phyloP scores from a whole-genome alignment of 148 eudicot genomes.

The Camellia lanceoleosa region DNA sequence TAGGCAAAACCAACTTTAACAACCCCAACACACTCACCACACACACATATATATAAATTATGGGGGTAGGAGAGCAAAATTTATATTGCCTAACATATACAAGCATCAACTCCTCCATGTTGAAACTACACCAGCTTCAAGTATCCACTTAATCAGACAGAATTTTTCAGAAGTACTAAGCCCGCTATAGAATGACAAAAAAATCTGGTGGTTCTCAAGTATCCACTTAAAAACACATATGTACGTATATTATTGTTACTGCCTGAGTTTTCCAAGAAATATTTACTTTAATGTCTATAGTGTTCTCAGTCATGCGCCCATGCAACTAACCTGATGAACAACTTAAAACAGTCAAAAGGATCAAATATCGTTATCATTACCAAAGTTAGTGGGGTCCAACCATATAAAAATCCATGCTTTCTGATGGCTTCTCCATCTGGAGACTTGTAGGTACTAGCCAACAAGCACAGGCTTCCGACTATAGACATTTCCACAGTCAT shows the following conservation, averaged over 20 bases:
- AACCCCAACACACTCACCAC: background rate
- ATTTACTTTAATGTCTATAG: background rate
- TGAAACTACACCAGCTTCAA: conserved; percentile 5
- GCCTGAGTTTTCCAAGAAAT: background rate
- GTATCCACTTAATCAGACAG: background rate
- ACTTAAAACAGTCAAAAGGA: background rate
- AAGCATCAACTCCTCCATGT: background rate
- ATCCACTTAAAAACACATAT: background rate
- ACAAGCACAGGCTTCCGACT: conserved; percentile 77
- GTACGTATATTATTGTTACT: background rate
- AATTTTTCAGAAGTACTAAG: background rate
- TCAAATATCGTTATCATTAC: conserved; percentile 35
- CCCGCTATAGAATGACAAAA: background rate
- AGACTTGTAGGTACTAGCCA: conserved; percentile 81
- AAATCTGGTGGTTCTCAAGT: background rate
- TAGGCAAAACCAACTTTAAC: background rate
- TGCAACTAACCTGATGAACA: background rate
- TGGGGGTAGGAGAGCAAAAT: background rate
- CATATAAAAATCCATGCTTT: conserved; percentile 74
- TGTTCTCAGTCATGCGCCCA: background rate
- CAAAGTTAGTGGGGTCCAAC: conserved; percentile 81
- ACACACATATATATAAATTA: no score
- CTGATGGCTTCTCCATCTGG: conserved; percentile 88
- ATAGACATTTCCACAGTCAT: conserved; percentile 98
- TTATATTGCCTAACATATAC: background rate